Conservation (phyloP, 768 basidiomycete genomes). For the Serpula lacrymans region DNA sequence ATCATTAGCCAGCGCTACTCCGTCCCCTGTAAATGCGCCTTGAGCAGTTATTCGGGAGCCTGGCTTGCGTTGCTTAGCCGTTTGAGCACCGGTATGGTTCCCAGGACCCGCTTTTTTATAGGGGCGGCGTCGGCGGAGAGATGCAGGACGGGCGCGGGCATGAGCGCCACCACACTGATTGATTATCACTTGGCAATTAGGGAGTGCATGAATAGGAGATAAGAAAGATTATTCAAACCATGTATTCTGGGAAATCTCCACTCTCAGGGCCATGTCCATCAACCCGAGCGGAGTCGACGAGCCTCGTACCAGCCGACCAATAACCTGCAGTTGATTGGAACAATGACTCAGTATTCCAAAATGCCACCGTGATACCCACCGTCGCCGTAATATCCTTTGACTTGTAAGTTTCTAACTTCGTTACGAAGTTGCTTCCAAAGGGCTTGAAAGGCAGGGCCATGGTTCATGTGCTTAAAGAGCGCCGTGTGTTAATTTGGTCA, state of each 20-base stretch:
- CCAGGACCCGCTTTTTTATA: constrained; percentile 39
- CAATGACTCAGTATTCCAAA: constrained; percentile 4
- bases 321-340: constrained; percentile 47
- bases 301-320: constrained; percentile 75
- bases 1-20: constrained; percentile 47
- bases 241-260: constrained; percentile 72
- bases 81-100: constrained; percentile 56
- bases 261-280: constrained; percentile 46
- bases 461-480: constrained; percentile 67
- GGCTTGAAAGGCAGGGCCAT: constrained; percentile 71
- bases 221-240: constrained; percentile 41
- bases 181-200: not conserved
- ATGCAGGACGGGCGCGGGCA: constrained; percentile 52
- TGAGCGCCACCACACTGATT: constrained; percentile 79
- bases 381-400: constrained; percentile 78
- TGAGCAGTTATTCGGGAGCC: constrained; percentile 65
- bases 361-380: constrained; percentile 38
- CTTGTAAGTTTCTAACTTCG: constrained; percentile 70
- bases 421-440: constrained; percentile 63
- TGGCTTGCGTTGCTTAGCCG: constrained; percentile 65
- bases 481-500: not conserved
- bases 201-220: not conserved
- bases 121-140: constrained; percentile 36
- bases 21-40: constrained; percentile 56
- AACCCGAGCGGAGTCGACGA: constrained; percentile 60